Conservation (phyloP, 2,329 filamentous ascomycete species). For the Penicillium psychrosexuale region DNA sequence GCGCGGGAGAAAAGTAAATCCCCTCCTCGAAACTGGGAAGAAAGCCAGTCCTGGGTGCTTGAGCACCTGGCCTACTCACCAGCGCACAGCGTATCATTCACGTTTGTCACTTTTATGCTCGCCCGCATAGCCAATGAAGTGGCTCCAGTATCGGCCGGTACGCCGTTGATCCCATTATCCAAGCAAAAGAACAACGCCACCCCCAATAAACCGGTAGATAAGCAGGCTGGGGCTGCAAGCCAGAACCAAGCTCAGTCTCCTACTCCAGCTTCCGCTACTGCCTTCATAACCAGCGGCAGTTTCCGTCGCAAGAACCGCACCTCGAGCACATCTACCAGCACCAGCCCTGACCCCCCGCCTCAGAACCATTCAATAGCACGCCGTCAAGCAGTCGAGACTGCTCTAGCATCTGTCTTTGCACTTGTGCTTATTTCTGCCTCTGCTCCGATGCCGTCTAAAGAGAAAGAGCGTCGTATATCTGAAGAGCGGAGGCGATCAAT, state of each 20-base stretch:
- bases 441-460: slow-evolving; percentile 41
- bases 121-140: slow-evolving; percentile 57
- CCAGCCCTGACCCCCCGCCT: not conserved
- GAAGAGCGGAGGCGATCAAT: slow-evolving; percentile 65
- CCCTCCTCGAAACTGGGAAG: slow-evolving; percentile 49
- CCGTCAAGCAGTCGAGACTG: slow-evolving; percentile 58
- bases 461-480: slow-evolving; percentile 58
- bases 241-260: slow-evolving; percentile 11
- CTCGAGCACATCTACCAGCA: slow-evolving; percentile 26
- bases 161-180: not conserved
- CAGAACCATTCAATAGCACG: slow-evolving; percentile 50
- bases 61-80: slow-evolving; percentile 70
- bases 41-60: slow-evolving; percentile 61
- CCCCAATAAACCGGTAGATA: slow-evolving; percentile 1
- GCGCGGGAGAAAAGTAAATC: slow-evolving; percentile 52
- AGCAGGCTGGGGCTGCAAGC: slow-evolving; percentile 3
- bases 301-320: slow-evolving; percentile 30
- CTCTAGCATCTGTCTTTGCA: slow-evolving; percentile 64
- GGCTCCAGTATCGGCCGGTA: slow-evolving; percentile 36
- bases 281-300: slow-evolving; percentile 30
- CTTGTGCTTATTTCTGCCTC: slow-evolving; percentile 57
- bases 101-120: slow-evolving; percentile 79
- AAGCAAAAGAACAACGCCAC: slow-evolving; percentile 6
- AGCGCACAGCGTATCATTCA: slow-evolving; percentile 82
- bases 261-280: slow-evolving; percentile 23